Base-by-base conservation (phyloP, 1,284 basidiomycete genomes). In the Nidula niveotomentosa region DNA sequence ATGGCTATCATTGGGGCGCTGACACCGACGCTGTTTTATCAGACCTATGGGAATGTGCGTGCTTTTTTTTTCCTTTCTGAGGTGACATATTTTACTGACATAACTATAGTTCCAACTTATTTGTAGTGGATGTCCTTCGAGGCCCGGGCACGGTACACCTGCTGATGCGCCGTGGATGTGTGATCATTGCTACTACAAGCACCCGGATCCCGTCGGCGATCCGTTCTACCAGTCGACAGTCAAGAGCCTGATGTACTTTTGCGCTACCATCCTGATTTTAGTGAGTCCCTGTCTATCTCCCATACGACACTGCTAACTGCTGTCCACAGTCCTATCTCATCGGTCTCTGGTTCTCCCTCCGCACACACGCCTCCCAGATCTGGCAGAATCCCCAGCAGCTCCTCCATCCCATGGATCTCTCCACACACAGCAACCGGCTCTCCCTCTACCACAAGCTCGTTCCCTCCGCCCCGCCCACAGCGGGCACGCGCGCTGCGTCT, bases 1-100 rank as follows among this genome's bases (percentile, higher is more conserved):
- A 99, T 99, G 96, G 97, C 97, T 6, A 96, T 99, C 69, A 98
- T 99, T 57, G 97, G 97, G 12, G 94, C 94, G 2, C 77, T 99
- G 53, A 90, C 95, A 0, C 97, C 97, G 3, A 99, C 97, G 0
- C 71, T 99, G 63, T 99, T 99, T 72, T 99, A 99, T 74, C 96
- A 99, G 73, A 96, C 92, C 13, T 99, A 98, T 71, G 97, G 97
- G 47, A 96, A 94, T 62, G 95, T 96, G 65, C 73, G 94, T 85
- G 3, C 52, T 49, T 44, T 48, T 23, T 4, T 23, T 4, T 4
- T 4, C 30, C 51, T 46, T 6, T 56, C n/a, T 23, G 12, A 46
- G 51, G 57, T 46, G 30, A 23, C 2, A 44, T 17, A 44, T 17
- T 41, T 46, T 55, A 36, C 2, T 57, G 36, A 43, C 41, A 61